phyloP scores from a whole-genome alignment of 2,329 filamentous ascomycete genomes.

The Furcasterigmium furcatum region DNA sequence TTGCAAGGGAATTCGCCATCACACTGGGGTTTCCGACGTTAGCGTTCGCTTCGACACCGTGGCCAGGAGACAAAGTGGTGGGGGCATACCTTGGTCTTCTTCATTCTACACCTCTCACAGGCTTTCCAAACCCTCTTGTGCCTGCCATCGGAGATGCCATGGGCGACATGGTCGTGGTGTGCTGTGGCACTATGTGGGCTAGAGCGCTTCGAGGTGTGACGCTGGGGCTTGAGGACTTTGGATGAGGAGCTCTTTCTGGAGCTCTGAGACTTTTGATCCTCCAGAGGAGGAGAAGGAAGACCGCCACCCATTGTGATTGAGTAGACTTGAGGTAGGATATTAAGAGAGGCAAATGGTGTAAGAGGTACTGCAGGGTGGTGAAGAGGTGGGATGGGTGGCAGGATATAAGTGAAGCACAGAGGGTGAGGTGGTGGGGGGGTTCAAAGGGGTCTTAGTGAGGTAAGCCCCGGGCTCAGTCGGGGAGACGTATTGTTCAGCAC shows the following conservation, averaged over 20 bases:
- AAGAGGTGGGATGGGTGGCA: background rate
- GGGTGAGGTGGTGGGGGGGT: background rate
- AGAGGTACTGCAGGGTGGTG: background rate
- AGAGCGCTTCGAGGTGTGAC: constrained; percentile 49
- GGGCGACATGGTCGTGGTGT: constrained; percentile 31
- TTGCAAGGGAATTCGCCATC: constrained; percentile 66
- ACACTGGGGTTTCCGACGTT: constrained; percentile 41
- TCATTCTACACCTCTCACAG: constrained; percentile 65
- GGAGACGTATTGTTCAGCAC: background rate
- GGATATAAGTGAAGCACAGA: background rate
- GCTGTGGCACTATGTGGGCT: constrained; percentile 32
- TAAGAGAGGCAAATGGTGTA: background rate
- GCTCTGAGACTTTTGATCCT: constrained; percentile 35
- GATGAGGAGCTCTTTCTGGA: constrained; percentile 34
- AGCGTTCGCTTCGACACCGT: background rate
- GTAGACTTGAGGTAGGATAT: background rate
- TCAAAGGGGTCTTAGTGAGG: background rate
- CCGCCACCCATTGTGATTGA: constrained; percentile 42
- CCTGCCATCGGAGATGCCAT: constrained; percentile 45
- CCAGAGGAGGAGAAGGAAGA: constrained; percentile 51
- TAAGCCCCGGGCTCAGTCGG: background rate
- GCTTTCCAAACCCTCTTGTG: constrained; percentile 67
- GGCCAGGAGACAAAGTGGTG: background rate
- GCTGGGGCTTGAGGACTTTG: constrained; percentile 46
- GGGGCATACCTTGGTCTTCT: constrained; percentile 60